phyloP scores from a whole-genome alignment of 495 filamentous ascomycete genomes.

The Penicillium fimorum region DNA sequence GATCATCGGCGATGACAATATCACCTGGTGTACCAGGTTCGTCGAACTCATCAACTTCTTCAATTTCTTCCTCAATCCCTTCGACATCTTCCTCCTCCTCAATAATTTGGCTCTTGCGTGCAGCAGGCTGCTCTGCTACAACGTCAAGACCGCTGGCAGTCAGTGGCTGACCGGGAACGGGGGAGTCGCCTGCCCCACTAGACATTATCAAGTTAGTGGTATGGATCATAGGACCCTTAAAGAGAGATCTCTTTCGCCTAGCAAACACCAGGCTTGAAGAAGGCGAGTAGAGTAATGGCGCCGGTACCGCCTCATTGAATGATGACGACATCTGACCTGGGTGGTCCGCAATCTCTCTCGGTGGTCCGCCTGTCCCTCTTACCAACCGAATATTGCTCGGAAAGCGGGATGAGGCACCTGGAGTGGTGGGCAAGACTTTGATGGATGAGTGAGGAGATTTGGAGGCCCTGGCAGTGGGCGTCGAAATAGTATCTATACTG shows the following conservation, averaged over 20 bases:
- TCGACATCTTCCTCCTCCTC: slow-evolving; percentile 87
- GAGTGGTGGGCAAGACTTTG: slow-evolving; percentile 92
- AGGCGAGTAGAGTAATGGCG: slow-evolving; percentile 46
- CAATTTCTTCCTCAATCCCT: slow-evolving; percentile 60
- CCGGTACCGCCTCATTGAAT: slow-evolving; percentile 42
- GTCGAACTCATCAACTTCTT: slow-evolving; percentile 69
- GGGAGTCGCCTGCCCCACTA: slow-evolving; percentile 35
- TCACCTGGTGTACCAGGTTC: slow-evolving; percentile 39
- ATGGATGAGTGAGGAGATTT: slow-evolving; percentile 84
- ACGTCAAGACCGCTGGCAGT: slow-evolving; percentile 51
- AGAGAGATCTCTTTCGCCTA: slow-evolving; percentile 81
- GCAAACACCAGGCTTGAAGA: slow-evolving; percentile 78
- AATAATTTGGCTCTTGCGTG: slow-evolving; percentile 61
- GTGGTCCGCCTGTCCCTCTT: slow-evolving; percentile 49
- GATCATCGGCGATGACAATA: slow-evolving; percentile 19
- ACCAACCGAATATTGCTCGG: slow-evolving; percentile 86
- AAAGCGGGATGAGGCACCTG: slow-evolving; percentile 68
- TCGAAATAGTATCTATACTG: slow-evolving; percentile 63
- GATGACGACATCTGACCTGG: slow-evolving; percentile 31
- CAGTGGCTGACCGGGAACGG: slow-evolving; percentile 37
- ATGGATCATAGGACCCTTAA: slow-evolving; percentile 79
- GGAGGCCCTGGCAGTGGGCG: slow-evolving; percentile 61
- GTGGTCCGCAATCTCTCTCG: slow-evolving; percentile 30
- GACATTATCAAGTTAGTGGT: slow-evolving; percentile 48
- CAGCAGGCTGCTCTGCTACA: slow-evolving; percentile 59